A percentile compares a stretch with the other conserved stretches of the same genome.
phyloP scores from a whole-genome alignment of 345 rosid genomes.

The Nephelium lappaceum region DNA sequence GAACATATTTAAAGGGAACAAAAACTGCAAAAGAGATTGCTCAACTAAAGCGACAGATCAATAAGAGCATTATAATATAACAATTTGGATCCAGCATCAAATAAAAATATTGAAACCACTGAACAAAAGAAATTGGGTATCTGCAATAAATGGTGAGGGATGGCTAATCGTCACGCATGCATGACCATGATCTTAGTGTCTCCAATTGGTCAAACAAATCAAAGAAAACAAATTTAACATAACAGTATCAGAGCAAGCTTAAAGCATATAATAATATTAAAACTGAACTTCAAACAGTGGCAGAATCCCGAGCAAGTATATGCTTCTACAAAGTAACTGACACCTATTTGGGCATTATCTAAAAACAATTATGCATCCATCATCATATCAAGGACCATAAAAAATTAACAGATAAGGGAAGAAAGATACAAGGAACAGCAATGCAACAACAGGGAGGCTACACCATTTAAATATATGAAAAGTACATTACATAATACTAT shows the following conservation, averaged over 20 bases:
- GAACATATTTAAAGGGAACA: not conserved
- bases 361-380: conserved; percentile 1
- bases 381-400: not conserved
- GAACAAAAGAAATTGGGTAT: not conserved
- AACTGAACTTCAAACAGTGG: not conserved
- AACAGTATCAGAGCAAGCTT: not conserved
- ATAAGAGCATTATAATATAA: not conserved
- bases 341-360: not conserved
- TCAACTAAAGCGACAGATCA: not conserved
- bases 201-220: not conserved
- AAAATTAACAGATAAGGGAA: not conserved
- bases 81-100: not conserved
- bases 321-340: not conserved
- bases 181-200: not conserved
- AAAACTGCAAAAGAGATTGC: not conserved
- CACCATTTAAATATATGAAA: not conserved
- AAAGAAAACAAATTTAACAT: not conserved
- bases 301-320: not conserved
- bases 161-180: not conserved
- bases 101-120: not conserved
- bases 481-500: conserved; percentile 16
- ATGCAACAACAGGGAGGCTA: not conserved
- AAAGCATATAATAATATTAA: not conserved
- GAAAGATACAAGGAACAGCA: not conserved
- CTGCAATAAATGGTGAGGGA: not conserved